Evolutionary conservation across 2,329 filamentous ascomycete genomes (phyloP).

Genomic region (Ophidiomyces ophidiicola): DNA sequence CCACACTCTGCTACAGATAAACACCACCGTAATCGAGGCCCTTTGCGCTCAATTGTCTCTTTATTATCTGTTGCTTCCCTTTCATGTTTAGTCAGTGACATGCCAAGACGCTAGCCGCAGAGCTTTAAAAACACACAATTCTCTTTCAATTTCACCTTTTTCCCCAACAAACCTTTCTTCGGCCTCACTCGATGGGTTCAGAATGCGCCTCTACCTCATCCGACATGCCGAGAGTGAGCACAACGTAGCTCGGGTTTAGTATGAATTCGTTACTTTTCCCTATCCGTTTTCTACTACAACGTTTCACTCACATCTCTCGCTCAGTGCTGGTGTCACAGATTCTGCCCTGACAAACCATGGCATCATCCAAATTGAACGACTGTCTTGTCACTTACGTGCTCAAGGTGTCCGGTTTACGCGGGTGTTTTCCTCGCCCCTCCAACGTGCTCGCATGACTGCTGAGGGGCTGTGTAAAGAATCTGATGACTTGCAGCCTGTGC

Average conservation of each 20-base stretch:
- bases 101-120: slow-evolving; percentile 6
- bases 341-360: slow-evolving; percentile 71
- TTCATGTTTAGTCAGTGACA: too few species aligned
- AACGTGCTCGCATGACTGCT: slow-evolving; percentile 49
- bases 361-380: slow-evolving; percentile 59
- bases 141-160: too few species aligned
- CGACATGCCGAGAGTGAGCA: slow-evolving; percentile 84
- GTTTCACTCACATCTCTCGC: slow-evolving; percentile 6
- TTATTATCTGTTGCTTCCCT: too few species aligned
- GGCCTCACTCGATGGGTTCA: neutral
- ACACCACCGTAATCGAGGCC: too few species aligned
- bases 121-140: neutral
- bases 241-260: slow-evolving; percentile 53
- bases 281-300: neutral
- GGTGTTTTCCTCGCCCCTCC: slow-evolving; percentile 66
- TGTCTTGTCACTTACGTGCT: slow-evolving; percentile 55
- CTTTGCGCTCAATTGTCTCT: too few species aligned
- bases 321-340: slow-evolving; percentile 64
- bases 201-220: slow-evolving; percentile 59
- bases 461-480: slow-evolving; percentile 18
- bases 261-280: slow-evolving; percentile 9
- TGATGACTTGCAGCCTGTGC: slow-evolving; percentile 8
- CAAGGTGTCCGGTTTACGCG: slow-evolving; percentile 53
- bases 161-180: slow-evolving; percentile 2
- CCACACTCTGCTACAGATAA: neutral